Base-by-base conservation (phyloP, 768 basidiomycete species). In the Royoungia palumana region DNA sequence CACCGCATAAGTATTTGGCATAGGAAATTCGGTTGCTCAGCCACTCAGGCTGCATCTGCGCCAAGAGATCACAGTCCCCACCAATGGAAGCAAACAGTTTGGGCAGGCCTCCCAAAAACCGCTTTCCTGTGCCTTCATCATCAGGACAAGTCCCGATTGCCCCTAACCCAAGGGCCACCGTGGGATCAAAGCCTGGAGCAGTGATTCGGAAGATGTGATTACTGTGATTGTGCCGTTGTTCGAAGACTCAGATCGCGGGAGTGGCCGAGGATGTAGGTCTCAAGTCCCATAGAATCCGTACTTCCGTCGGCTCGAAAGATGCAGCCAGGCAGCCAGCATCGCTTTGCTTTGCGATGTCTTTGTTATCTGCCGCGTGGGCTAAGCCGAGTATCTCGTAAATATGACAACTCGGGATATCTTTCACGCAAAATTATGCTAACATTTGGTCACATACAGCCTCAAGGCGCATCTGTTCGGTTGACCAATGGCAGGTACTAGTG, bases 401-500 rank as follows among this genome's bases (percentile, higher is more conserved):
- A 14, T 19, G 22, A 34, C 28, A 10, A 48, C 9, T 11, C 27
- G 12, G 28, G 12, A 4, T 19, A 27, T 36, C 41, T 13, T 17
- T 30, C 53, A 4, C 46, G 43, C 51, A 51, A 38, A 35, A 45
- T 41, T 55, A 49, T 54, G 38, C 21, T 28, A 48, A 28, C 39
- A 16, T 47, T 43, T 45, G 11, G 39, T 54, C 43, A 45, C 40
- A 41, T 55, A 54, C 46, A 42, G 46, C 54, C 46, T 35, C 35
- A 24, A 32, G 32, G 32, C 32, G 32, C 6, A 32, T 32, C 32
- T 32, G 7, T 32, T 32, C 32, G 32, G 32, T 32, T 32, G 14
- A 32, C 32, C 6, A 32, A 32, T 32, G 14, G 32, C 16, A 32
- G 14, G 32, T 14, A 32, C 6, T 14, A 14, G 32, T 5, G 32